Conservation (phyloP, 2,329 filamentous ascomycete species). For the Colletotrichum lupini region DNA sequence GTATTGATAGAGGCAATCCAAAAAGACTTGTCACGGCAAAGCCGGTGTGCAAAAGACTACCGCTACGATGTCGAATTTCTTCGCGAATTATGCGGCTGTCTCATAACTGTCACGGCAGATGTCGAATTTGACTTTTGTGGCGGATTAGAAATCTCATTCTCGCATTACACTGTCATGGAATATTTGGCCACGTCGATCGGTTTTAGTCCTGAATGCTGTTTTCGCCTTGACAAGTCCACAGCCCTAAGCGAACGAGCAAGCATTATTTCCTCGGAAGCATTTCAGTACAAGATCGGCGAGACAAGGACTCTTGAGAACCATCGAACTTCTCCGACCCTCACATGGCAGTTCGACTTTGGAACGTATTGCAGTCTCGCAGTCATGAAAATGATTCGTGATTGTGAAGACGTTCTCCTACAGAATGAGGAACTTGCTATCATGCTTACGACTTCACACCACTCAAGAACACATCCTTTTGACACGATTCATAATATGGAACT, state of each 20-base stretch:
- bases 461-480: neutral
- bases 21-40: no score
- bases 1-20: fast-evolving
- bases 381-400: neutral
- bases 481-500: fast-evolving
- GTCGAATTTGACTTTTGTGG: no score
- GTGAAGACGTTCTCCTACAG: neutral
- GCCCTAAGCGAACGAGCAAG: neutral
- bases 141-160: neutral
- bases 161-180: conserved; percentile 1
- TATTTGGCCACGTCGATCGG: neutral
- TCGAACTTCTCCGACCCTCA: fast-evolving
- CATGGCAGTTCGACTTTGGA: neutral
- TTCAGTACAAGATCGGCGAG: neutral
- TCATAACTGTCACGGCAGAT: neutral
- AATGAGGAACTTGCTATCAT: neutral
- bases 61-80: neutral
- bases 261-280: fast-evolving
- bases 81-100: neutral
- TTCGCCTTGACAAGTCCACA: neutral
- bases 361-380: neutral
- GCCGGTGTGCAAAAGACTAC: neutral
- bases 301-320: no score
- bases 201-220: fast-evolving
- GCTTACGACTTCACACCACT: neutral